Conservation (phyloP, 805 yeast species). For the Candida vaughaniae region DNA sequence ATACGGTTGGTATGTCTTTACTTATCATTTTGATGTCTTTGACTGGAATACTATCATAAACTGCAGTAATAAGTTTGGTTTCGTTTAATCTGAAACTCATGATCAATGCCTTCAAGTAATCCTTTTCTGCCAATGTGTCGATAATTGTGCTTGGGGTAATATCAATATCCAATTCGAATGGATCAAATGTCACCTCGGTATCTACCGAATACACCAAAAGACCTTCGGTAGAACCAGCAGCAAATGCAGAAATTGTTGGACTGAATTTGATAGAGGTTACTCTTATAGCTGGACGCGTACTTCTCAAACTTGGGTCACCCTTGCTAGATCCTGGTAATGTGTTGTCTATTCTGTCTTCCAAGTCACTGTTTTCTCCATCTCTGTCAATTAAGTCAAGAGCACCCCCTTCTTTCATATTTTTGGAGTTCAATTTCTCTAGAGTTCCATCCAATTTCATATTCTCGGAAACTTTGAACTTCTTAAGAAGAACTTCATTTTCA, state of each 20-base stretch:
- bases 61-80: slow-evolving; percentile 62
- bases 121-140: slow-evolving; percentile 57
- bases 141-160: slow-evolving; percentile 79
- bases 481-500: slow-evolving; percentile 80
- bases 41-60: slow-evolving; percentile 72
- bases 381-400: slow-evolving; percentile 67
- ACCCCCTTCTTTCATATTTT: slow-evolving; percentile 85
- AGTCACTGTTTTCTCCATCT: slow-evolving; percentile 81
- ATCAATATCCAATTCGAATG: slow-evolving; percentile 90
- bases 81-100: slow-evolving; percentile 96
- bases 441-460: slow-evolving; percentile 95
- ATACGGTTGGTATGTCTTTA: slow-evolving; percentile 72
- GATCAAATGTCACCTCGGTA: slow-evolving; percentile 76
- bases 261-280: slow-evolving; percentile 78
- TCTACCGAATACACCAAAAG: slow-evolving; percentile 79
- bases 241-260: slow-evolving; percentile 87
- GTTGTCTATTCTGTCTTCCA: slow-evolving; percentile 75
- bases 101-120: slow-evolving; percentile 73
- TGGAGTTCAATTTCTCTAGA: slow-evolving; percentile 70
- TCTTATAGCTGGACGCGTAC: slow-evolving; percentile 77
- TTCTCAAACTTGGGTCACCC: slow-evolving; percentile 72
- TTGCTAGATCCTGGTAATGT: slow-evolving; percentile 85
- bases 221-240: slow-evolving; percentile 96
- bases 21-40: slow-evolving; percentile 67
- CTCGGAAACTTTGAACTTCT: slow-evolving; percentile 77